Conservation (phyloP, 495 filamentous ascomycete species). For the Staphylotrichum tortipilum region DNA sequence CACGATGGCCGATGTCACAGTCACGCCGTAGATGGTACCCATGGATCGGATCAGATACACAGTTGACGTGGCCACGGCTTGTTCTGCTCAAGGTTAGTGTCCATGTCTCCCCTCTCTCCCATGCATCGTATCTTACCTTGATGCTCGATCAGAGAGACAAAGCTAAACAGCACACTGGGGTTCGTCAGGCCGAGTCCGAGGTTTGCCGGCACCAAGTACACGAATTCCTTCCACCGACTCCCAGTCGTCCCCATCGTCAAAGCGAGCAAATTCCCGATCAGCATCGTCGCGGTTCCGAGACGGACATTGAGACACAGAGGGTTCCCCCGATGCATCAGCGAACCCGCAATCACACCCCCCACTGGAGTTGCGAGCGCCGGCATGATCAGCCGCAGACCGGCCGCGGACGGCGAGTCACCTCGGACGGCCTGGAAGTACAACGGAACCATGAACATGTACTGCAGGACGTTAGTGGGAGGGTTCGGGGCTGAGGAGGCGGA, state of each 20-base stretch:
- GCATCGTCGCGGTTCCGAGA: conserved; percentile 49
- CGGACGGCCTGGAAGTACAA: conserved; percentile 58
- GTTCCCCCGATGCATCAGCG: conserved; percentile 55
- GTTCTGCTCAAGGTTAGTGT: conserved; percentile 36
- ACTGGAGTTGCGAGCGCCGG: conserved; percentile 54
- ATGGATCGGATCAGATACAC: conserved; percentile 58
- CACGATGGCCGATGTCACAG: conserved; percentile 52
- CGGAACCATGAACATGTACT: conserved; percentile 61
- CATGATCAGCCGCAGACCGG: conserved; percentile 50
- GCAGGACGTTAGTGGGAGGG: not conserved
- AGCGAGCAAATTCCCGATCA: conserved; percentile 49
- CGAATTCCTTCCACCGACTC: conserved; percentile 50
- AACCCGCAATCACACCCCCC: conserved; percentile 50
- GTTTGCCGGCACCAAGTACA: conserved; percentile 54
- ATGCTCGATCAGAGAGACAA: conserved; percentile 55
- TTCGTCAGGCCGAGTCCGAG: conserved; percentile 57
- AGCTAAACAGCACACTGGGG: conserved; percentile 55
- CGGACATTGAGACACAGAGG: conserved; percentile 49
- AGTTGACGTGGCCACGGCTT: conserved; percentile 57
- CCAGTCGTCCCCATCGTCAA: conserved; percentile 46
- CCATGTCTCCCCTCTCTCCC: not conserved
- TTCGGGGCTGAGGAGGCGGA: not conserved
- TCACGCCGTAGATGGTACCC: conserved; percentile 57
- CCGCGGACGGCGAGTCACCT: conserved; percentile 50
- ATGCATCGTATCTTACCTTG: conserved; percentile 34